Evolutionary conservation across 2,329 filamentous ascomycete species (phyloP).

Genomic region (Aspergillus persii): DNA sequence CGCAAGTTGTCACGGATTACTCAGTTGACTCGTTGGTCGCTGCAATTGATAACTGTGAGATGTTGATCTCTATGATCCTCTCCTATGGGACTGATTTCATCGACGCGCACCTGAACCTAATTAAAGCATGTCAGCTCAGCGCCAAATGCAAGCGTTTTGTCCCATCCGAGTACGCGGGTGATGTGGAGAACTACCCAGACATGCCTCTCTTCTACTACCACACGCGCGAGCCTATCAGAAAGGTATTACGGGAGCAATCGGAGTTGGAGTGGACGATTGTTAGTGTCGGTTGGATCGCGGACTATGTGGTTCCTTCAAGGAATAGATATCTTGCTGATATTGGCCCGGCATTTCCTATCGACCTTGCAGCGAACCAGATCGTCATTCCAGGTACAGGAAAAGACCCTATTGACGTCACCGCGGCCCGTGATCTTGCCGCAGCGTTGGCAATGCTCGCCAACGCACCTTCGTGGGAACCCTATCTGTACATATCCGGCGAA

Average conservation of each 20-base stretch:
- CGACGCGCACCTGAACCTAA: slow-evolving; percentile 1
- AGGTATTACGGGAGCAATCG: not conserved
- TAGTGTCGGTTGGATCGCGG: slow-evolving; percentile 4
- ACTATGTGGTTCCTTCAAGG: not conserved
- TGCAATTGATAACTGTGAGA: not conserved
- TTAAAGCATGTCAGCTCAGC: slow-evolving; percentile 3
- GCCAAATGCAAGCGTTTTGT: slow-evolving; percentile 10
- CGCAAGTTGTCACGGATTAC: slow-evolving; percentile 1
- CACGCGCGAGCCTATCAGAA: not conserved
- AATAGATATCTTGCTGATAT: not conserved
- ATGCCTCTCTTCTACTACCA: not conserved
- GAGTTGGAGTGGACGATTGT: slow-evolving; percentile 4
- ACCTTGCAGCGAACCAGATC: not conserved
- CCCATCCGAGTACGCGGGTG: slow-evolving; percentile 8
- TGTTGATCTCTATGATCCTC: slow-evolving; percentile 8
- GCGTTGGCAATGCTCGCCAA: not conserved
- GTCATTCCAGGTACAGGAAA: not conserved
- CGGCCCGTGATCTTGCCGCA: slow-evolving; percentile 1
- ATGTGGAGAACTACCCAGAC: slow-evolving; percentile 7
- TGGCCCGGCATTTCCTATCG: slow-evolving; percentile 2
- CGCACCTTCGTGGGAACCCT: not conserved
- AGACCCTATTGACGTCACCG: not conserved
- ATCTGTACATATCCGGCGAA: not conserved
- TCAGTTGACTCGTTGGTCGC: not conserved
- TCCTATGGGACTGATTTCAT: not conserved